Evolutionary conservation across 2,329 filamentous ascomycete species (phyloP), one percentile per base, ranked within the genome.

Genomic region (Harringtonia lauricola): DNA sequence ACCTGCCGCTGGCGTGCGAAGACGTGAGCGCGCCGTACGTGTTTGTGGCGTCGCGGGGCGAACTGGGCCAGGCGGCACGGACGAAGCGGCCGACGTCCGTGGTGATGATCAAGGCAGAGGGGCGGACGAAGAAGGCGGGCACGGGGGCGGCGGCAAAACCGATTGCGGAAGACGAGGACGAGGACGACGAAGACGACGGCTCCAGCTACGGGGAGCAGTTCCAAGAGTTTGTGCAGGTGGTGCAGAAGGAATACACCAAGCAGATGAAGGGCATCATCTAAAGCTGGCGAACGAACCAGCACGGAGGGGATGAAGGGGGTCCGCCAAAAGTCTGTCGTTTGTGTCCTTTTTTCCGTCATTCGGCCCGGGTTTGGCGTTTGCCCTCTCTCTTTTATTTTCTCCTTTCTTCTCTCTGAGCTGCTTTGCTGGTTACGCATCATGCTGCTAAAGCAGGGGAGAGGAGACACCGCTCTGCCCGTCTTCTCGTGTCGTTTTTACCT

Each of bases 41-140:
- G 64, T 98, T 94, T 65, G 86, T 98, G 56, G 79, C 82, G 48
- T 94, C 85, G 58, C 83, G 92, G 55, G 90, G 88, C 49, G 90
- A 96, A 70, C 79, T 98, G 46, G 92, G 92, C 58, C 86, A 86
- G 54, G 90, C 92, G 4, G 89, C 89, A 48, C 85, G 83, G 64
- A 98, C 92, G 40, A 98, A 96, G 81, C 75, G 92, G 51, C 92
- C 92, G 41, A 98, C 92, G 30, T 94, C 85, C 62, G 92, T 98
- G 44, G 87, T 95, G 55, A 94, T 98, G 88, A 79, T 83, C 46
- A 55, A 57, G 51, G 47, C 57, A 43, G 53, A 59, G 51, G 57
- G 57, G 47, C 49, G 52, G 30, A 42, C 45, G 57, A 75, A 75
- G 59, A 76, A 80, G 63, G 73, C 72, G 63, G 76, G 79, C 63